These are phyloP conservation scores for Ambrosia hybrid DNA, from an alignment of 140 eudicot genomes.

Conservation along the genomic window DNA sequence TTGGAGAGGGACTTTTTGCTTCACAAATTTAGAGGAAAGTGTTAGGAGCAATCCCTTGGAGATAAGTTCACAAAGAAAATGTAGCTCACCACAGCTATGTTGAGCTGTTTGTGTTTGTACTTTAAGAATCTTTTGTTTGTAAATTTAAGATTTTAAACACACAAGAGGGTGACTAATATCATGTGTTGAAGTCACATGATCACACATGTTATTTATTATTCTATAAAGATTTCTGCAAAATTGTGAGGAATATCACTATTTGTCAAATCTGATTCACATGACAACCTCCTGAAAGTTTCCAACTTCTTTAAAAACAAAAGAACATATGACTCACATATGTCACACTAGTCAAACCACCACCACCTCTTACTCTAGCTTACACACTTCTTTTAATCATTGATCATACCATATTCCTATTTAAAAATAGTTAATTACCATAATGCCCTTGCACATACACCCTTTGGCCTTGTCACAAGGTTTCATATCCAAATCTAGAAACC, in stretches of 20 bases:
- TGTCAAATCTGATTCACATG: slow-evolving; percentile 53
- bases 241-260: slow-evolving; percentile 18
- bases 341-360: slow-evolving; percentile 18
- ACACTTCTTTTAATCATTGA: slow-evolving; percentile 11
- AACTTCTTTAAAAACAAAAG: not conserved
- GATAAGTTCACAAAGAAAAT: slow-evolving; percentile 2
- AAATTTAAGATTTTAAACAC: slow-evolving; percentile 16
- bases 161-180: slow-evolving; percentile 29
- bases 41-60: not conserved
- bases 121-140: slow-evolving; percentile 4
- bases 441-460: not conserved
- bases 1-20: not conserved
- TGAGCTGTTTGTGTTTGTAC: slow-evolving; percentile 13
- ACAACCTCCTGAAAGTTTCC: slow-evolving; percentile 47
- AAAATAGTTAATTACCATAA: not conserved
- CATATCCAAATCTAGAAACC: not conserved
- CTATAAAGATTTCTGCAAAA: slow-evolving; percentile 24
- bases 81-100: slow-evolving; percentile 6
- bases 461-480: not conserved
- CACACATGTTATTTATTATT: slow-evolving; percentile 39
- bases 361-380: not conserved
- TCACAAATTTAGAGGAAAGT: not conserved
- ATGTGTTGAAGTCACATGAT: slow-evolving; percentile 44
- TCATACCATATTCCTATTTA: not conserved
- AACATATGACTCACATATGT: slow-evolving; percentile 15